Evolutionary conservation across 495 filamentous ascomycete species (phyloP).

Genomic region (Daldinia caldariorum): DNA sequence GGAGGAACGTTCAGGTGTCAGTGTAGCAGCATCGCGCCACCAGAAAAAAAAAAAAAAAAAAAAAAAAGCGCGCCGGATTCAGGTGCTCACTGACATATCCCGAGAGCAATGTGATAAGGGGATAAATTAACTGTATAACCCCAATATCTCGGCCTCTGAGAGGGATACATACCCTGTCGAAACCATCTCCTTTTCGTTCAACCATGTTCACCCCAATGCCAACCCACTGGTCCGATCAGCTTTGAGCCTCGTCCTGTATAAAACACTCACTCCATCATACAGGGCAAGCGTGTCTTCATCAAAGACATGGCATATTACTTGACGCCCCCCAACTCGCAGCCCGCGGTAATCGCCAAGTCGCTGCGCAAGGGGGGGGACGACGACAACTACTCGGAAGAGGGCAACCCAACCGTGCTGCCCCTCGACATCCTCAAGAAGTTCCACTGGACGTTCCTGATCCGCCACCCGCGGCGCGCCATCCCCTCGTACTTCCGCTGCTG

Average conservation of each 20-base stretch:
- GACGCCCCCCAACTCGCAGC: constrained; percentile 73
- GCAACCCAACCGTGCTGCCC: constrained; percentile 88
- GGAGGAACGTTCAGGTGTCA: background rate
- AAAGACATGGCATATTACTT: constrained; percentile 97
- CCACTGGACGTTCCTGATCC: constrained; percentile 97
- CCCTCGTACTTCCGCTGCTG: constrained; percentile 96
- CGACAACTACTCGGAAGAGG: constrained; percentile 53
- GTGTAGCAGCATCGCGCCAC: background rate
- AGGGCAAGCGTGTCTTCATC: constrained; percentile 92
- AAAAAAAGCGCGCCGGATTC: background rate
- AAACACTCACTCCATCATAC: constrained; percentile 24
- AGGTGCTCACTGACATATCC: background rate
- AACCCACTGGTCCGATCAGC: constrained; percentile 14
- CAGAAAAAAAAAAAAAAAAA: background rate
- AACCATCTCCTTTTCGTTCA: background rate
- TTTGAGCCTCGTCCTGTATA: constrained; percentile 10
- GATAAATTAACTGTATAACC: background rate
- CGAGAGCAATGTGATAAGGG: background rate
- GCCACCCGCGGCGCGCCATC: constrained; percentile 85
- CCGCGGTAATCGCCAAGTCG: constrained; percentile 77
- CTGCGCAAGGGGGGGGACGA: constrained; percentile 69
- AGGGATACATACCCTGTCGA: background rate
- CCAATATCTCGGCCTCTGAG: background rate
- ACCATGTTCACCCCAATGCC: background rate
- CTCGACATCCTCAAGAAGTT: constrained; percentile 72